Percentiles rank a stretch among this genome's conserved stretches.
Conservation (phyloP, 2,329 filamentous ascomycete genomes). For the Triangularia verruculosa region DNA sequence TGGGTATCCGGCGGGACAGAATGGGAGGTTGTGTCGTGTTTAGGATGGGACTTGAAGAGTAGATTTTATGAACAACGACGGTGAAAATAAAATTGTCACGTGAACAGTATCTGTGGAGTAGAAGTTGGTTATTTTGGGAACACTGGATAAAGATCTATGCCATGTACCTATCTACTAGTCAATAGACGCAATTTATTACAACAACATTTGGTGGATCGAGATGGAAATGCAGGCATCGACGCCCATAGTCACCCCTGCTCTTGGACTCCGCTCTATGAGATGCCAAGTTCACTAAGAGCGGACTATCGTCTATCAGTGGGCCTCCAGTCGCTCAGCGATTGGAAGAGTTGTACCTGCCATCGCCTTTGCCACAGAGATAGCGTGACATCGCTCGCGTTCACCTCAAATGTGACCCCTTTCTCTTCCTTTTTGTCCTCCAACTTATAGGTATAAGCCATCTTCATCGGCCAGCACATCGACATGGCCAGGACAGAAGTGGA, state of each 20-base stretch:
- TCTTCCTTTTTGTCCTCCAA: background rate
- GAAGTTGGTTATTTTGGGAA: no score
- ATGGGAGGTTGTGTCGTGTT: conserved; percentile 25
- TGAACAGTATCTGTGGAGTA: no score
- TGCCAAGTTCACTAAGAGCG: background rate
- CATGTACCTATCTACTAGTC: no score
- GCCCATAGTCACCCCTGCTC: background rate
- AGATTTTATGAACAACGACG: no score
- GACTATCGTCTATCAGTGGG: background rate
- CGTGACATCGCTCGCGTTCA: background rate
- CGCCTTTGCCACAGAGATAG: background rate
- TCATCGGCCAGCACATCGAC: background rate
- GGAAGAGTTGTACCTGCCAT: background rate
- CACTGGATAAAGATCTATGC: no score
- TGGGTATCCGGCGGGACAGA: conserved; percentile 25
- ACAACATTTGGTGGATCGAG: no score
- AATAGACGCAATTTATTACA: no score
- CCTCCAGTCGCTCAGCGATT: background rate
- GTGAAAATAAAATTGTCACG: no score
- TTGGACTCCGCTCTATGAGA: no score
- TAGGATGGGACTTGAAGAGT: background rate
- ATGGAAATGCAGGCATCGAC: no score
- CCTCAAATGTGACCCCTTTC: background rate
- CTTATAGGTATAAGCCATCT: background rate
- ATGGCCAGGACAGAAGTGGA: background rate